phyloP scores from a whole-genome alignment of 768 basidiomycete species.

The Tubosaeta brunneosetosa region DNA sequence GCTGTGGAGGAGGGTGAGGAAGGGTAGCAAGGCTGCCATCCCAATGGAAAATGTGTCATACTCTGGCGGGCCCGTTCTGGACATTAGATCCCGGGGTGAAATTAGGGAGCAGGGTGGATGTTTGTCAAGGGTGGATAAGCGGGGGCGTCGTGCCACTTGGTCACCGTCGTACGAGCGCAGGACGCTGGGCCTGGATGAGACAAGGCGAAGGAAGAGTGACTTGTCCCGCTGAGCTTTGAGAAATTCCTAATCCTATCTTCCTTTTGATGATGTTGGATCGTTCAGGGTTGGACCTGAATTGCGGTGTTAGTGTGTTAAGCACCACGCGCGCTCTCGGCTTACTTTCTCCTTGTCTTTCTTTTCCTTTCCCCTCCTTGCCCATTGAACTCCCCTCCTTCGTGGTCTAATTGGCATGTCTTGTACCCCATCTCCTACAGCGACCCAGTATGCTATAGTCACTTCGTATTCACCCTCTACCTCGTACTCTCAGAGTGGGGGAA shows the following conservation, averaged over 20 bases:
- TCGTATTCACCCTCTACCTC: constrained; percentile 34
- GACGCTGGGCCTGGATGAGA: constrained; percentile 7
- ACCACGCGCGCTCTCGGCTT: background rate
- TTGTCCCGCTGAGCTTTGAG: constrained; percentile 36
- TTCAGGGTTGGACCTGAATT: background rate
- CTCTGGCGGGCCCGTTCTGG: constrained; percentile 9
- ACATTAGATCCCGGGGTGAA: constrained; percentile 18
- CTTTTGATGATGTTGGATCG: too few species aligned
- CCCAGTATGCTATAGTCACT: constrained; percentile 36
- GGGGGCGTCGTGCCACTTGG: constrained; percentile 22
- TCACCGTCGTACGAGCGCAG: constrained; percentile 21
- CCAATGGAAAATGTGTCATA: constrained; percentile 7
- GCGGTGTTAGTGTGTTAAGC: background rate
- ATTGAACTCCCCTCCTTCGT: background rate
- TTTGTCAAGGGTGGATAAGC: constrained; percentile 3
- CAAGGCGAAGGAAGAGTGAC: constrained; percentile 22
- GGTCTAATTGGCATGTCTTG: constrained; percentile 32
- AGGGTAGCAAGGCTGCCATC: constrained; percentile 23
- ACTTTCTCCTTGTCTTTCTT: background rate
- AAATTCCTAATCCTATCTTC: background rate
- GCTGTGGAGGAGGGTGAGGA: constrained; percentile 47
- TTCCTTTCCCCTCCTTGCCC: background rate
- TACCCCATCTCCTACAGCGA: constrained; percentile 39
- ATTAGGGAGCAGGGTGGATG: constrained; percentile 1
- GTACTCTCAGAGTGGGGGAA: constrained; percentile 32